Evolutionary conservation across 768 basidiomycete species (phyloP).

Genomic region (Lactifluus piperatus): DNA sequence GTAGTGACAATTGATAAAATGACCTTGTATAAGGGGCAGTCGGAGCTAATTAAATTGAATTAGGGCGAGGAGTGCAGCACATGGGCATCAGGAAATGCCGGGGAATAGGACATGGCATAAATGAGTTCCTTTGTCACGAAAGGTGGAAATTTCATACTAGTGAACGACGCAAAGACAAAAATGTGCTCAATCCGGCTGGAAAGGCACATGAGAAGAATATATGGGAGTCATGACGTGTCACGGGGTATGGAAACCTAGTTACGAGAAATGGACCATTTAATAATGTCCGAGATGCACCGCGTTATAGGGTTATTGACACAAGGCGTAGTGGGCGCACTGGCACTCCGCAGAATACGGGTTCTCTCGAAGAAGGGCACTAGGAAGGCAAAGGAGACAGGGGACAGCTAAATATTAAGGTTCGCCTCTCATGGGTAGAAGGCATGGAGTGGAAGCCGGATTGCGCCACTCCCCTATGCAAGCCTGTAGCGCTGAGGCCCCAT

Average conservation of each 20-base stretch:
- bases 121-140: background rate
- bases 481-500: background rate
- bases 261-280: too few species aligned
- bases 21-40: too few species aligned
- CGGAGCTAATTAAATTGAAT: constrained; percentile 33
- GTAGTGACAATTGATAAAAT: too few species aligned
- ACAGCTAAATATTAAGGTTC: background rate
- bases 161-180: too few species aligned
- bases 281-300: background rate
- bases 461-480: background rate
- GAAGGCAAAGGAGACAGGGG: background rate
- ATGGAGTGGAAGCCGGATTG: background rate
- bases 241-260: too few species aligned
- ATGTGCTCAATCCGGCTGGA: too few species aligned
- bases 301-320: background rate
- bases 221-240: background rate
- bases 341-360: too few species aligned
- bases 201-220: background rate
- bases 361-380: too few species aligned
- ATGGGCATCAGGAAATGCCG: background rate
- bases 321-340: too few species aligned
- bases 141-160: background rate
- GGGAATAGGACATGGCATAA: background rate
- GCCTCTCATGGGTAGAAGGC: too few species aligned
- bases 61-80: background rate